Base-by-base conservation (phyloP, 202 grass and related monocot species). In the Musa balbisiana region DNA sequence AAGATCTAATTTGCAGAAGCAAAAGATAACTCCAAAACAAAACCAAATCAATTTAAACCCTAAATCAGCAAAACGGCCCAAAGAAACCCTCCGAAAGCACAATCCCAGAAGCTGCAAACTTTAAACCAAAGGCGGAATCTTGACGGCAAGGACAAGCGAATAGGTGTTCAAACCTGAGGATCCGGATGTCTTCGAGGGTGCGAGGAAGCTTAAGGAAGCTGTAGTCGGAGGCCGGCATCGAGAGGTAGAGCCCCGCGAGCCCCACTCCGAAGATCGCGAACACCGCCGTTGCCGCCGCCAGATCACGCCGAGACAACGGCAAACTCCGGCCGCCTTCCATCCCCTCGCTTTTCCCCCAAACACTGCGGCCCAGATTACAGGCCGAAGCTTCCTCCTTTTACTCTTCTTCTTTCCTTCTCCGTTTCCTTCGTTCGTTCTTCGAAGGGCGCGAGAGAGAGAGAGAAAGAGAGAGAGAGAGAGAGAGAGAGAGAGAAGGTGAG, bases 171-270 rank as follows among this genome's bases (percentile, higher is more conserved):
- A 70, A 98, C 95, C 88, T 94, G 64, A 99, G 89, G 76, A 88
- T 88, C 82, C 86, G 87, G 78, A 99, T 84, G 76, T 99, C 95
- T 22, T 99, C 83, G 72, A 99, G 87, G 58, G 88, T 90, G 51
- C 69, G 95, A 0, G 91, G 95, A 67, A 99, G 59, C 89, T 94
- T 99, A 79, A 99, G 95, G 85, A 94, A 99, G 73, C 91, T 99
- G 81, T 92, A 99, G 80, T 99, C 91, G 67, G 88, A 93, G 67
- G 90, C 87, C 74, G 95, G 95, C 95, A 99, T 99, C 62, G 95
- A 94, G 10, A 92, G 74, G 80, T 99, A 99, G 71, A 99, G 87
- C n/a, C 85, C 95, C 33, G 81, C 73, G 52, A 99, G 89, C 17
- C 95, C 95, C 12, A 88, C 26, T 67, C 79, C 91, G 83, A 99